phyloP scores from a whole-genome alignment of 2,329 filamentous ascomycete species.

The Delphinella strobiligena region DNA sequence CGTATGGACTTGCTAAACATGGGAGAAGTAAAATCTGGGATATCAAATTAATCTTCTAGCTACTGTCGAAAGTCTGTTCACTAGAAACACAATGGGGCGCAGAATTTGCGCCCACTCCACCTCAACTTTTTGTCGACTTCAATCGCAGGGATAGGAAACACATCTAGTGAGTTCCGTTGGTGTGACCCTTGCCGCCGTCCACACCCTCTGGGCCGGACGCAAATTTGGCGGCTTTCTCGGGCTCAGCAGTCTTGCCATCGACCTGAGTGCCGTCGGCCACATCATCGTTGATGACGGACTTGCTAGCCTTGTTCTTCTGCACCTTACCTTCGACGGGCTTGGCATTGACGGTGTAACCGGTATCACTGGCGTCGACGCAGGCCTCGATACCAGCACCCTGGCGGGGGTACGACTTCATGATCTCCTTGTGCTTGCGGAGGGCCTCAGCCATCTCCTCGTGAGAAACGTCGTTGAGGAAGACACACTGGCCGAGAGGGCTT shows the following conservation, averaged over 20 bases:
- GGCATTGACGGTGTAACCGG: conserved; percentile 43
- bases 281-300: conserved; percentile 25
- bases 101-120: no score
- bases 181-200: conserved; percentile 11
- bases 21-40: no score
- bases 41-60: no score
- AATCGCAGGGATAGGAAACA: no score
- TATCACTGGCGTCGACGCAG: conserved; percentile 58
- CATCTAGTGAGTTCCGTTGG: no score
- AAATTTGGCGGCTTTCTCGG: conserved; percentile 16
- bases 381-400: conserved; percentile 55
- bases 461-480: conserved; percentile 56
- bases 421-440: conserved; percentile 49
- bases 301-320: conserved; percentile 14
- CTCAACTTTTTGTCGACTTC: no score
- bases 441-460: conserved; percentile 50
- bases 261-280: conserved; percentile 10
- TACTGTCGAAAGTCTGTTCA: no score
- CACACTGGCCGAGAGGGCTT: conserved; percentile 52
- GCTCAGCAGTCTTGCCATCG: conserved; percentile 12
- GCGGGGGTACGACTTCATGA: conserved; percentile 51
- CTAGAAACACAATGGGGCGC: no score
- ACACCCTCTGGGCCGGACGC: conserved; percentile 21
- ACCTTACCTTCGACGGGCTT: conserved; percentile 22
- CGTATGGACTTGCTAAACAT: no score